Conservation (phyloP, 208 protist species). For the Phytomonas sp. region DNA sequence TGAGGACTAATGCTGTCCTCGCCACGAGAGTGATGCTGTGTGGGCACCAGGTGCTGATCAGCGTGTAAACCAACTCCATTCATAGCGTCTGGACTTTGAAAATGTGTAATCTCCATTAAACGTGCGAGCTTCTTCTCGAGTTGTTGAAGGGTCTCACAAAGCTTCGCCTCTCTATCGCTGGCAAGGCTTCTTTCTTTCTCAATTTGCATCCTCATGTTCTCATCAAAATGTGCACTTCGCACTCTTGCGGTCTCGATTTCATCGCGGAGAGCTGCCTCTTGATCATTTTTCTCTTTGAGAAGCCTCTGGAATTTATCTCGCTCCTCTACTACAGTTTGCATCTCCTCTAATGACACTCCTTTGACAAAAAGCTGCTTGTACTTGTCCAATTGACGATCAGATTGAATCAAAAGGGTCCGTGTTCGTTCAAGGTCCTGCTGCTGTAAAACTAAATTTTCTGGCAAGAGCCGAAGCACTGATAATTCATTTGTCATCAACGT, state of each 20-base stretch:
- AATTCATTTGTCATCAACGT: background rate
- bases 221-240: background rate
- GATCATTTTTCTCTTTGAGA: background rate
- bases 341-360: background rate
- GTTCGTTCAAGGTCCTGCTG: background rate
- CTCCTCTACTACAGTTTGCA: background rate
- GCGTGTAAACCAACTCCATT: background rate
- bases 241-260: background rate
- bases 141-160: background rate
- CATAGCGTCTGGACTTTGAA: background rate
- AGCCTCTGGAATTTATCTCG: background rate
- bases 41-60: background rate
- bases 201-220: background rate
- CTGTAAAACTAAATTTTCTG: background rate
- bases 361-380: background rate
- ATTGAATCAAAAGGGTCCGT: background rate
- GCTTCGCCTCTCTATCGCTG: background rate
- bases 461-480: background rate
- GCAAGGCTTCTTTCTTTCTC: background rate
- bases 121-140: background rate
- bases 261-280: background rate
- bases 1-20: background rate
- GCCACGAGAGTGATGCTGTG: background rate
- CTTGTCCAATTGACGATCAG: background rate
- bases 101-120: background rate